Conservation (phyloP, 1,284 basidiomycete genomes). For the Polyporus tsugae region DNA sequence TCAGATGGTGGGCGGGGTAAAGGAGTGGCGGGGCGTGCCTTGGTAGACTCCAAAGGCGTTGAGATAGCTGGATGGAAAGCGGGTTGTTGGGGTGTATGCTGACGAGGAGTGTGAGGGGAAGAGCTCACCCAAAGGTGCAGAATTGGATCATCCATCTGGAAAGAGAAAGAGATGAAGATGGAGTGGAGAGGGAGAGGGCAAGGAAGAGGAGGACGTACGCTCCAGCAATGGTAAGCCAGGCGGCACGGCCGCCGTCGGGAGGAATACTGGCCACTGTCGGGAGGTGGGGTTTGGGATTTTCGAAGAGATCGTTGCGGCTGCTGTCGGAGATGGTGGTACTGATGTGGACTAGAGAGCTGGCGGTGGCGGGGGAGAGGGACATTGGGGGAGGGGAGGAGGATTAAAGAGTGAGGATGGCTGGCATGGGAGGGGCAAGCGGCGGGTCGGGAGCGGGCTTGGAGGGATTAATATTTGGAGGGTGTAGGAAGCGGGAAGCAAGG, state of each 20-base stretch:
- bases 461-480: neutral
- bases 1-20: slow-evolving; percentile 7
- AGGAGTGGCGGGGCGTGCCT: slow-evolving; percentile 18
- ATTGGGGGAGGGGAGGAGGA: neutral
- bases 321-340: slow-evolving; percentile 25
- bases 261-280: slow-evolving; percentile 6
- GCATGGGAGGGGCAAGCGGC: slow-evolving; percentile 4
- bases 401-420: slow-evolving; percentile 6
- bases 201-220: slow-evolving; percentile 24
- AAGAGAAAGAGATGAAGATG: neutral
- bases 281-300: slow-evolving; percentile 17
- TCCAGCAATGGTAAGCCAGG: slow-evolving; percentile 33
- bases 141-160: slow-evolving; percentile 34
- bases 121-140: slow-evolving; percentile 30
- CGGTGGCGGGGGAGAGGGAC: slow-evolving; percentile 7
- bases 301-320: slow-evolving; percentile 26
- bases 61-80: slow-evolving; percentile 24
- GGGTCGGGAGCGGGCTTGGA: neutral
- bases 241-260: slow-evolving; percentile 26
- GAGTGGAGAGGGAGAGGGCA: neutral
- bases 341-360: slow-evolving; percentile 17
- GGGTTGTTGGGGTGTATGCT: too few species aligned
- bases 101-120: neutral
- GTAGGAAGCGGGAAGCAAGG: neutral
- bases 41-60: slow-evolving; percentile 37